Evolutionary conservation across 352 stramenopile genomes (phyloP), one percentile per base, ranked within the genome.

Genomic region (Globisporangium cederbergense): DNA sequence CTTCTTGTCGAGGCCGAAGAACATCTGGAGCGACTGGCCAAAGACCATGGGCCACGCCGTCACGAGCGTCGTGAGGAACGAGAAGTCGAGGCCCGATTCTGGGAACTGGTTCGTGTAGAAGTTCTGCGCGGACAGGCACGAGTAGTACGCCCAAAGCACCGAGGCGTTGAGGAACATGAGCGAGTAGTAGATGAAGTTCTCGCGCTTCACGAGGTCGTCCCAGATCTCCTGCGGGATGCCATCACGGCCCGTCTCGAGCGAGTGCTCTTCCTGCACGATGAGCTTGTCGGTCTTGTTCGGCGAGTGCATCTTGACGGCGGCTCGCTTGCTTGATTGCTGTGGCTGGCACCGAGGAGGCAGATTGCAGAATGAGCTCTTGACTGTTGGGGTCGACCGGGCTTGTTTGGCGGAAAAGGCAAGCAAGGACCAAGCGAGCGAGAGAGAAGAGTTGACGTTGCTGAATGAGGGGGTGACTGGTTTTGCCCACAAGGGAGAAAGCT

Each of bases 131-230:
- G 80, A 89, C 38, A 92, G 66, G 59, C 81, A 92, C 71, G 78
- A 89, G 64, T 88, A 90, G 73, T 85, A 92, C n/a, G 78, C 77
- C 83, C 83, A 92, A 28, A 92, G 70, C 46, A 89, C 83, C 2
- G 83, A 82, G 20, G 66, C 83, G 54, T 88, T 89, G 4, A 92
- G 67, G 68, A 90, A 92, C 72, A 86, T 82, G 74, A 92, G 69
- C 66, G 71, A 75, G 62, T 71, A 86, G 73, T 87, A 90, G 54
- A 92, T 84, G 32, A 71, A 78, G 42, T 61, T 63, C 60, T 81
- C 72, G 64, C 86, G 73, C 67, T 77, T 60, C 50, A 76, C 50
- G 43, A 90, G 75, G 50, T 90, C 77, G 34, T 88, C 67, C 70
- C 73, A 83, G 43, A 91, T 81, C 22, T 86, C 75, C 36, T 88